phyloP scores from a whole-genome alignment of 2,329 filamentous ascomycete species.

The Beauveria pseudobassiana region DNA sequence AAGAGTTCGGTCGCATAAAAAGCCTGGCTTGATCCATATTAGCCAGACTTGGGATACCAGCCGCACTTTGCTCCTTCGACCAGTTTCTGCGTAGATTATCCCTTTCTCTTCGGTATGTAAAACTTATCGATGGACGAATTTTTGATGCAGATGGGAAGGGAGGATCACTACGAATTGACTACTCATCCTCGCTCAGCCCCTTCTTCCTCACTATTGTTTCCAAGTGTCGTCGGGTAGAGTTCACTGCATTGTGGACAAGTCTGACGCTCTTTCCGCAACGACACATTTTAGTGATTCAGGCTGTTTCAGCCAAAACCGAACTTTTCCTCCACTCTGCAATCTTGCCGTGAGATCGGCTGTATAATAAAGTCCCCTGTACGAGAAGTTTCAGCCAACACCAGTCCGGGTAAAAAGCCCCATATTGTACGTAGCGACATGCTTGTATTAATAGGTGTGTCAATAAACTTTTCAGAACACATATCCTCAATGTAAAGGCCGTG shows the following conservation, averaged over 20 bases:
- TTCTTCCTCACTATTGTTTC: neutral
- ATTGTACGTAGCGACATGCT: neutral
- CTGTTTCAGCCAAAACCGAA: neutral
- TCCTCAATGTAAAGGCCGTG: neutral
- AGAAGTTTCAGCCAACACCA: neutral
- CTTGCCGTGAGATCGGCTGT: neutral
- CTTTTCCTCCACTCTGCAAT: neutral
- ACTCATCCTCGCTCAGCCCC: neutral
- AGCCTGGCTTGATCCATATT: neutral
- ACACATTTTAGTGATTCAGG: neutral
- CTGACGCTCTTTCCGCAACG: neutral
- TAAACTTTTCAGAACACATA: neutral
- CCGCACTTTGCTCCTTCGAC: neutral
- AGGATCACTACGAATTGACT: neutral
- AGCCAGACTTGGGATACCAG: neutral
- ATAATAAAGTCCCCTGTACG: neutral
- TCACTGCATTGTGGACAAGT: neutral
- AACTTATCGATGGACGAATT: neutral
- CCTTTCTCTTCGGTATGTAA: neutral
- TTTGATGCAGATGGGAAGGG: neutral
- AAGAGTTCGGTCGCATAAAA: neutral
- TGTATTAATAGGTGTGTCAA: neutral
- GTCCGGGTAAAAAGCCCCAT: neutral
- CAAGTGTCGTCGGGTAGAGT: neutral
- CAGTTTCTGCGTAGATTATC: neutral